phyloP scores from a whole-genome alignment of 2,329 filamentous ascomycete species.

The Alternaria gaisen region DNA sequence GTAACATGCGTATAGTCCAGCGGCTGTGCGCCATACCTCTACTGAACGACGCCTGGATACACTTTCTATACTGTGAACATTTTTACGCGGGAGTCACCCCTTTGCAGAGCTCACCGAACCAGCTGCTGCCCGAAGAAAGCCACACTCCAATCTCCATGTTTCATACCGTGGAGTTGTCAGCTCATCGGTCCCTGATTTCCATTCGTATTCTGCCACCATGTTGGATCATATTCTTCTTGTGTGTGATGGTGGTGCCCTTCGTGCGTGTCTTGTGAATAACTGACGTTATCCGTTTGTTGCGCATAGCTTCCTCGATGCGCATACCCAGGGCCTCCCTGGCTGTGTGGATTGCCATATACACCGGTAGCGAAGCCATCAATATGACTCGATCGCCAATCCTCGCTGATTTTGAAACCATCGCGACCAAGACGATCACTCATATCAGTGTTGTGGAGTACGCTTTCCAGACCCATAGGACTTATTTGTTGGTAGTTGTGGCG shows the following conservation, averaged over 20 bases:
- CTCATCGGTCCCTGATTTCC: conserved; percentile 13
- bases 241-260: conserved; percentile 14
- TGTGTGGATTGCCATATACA: conserved; percentile 12
- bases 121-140: background rate
- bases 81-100: background rate
- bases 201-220: conserved; percentile 20
- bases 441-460: conserved; percentile 38
- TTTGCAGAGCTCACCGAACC: background rate
- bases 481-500: conserved; percentile 37
- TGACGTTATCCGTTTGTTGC: conserved; percentile 1
- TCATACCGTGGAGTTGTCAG: conserved; percentile 5
- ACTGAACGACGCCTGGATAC: background rate
- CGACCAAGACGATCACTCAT: conserved; percentile 44
- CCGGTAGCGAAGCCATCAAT: conserved; percentile 24
- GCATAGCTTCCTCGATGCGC: conserved; percentile 10
- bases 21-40: background rate
- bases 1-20: background rate
- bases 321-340: conserved; percentile 7
- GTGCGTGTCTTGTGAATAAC: conserved; percentile 4
- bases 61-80: background rate
- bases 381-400: conserved; percentile 32
- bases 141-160: background rate
- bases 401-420: conserved; percentile 49
- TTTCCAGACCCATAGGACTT: conserved; percentile 49
- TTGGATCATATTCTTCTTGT: conserved; percentile 12